These are phyloP conservation scores for Obelidium mucronatum DNA, from an alignment of 192 early-diverging fungal species.

Conservation along the genomic window DNA sequence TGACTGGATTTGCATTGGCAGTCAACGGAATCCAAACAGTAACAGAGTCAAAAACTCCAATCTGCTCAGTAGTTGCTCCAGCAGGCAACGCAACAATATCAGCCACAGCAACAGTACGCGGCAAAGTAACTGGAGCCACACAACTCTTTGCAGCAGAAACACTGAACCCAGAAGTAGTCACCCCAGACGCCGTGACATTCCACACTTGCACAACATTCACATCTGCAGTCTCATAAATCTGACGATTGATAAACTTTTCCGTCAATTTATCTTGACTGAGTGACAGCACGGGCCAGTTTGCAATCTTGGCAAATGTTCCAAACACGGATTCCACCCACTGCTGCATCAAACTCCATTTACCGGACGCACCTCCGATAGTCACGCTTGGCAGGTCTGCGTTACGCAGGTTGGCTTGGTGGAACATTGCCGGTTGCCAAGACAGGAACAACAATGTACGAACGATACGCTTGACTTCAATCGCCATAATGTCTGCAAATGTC, in stretches of 20 bases:
- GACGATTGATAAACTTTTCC: constrained; percentile 5
- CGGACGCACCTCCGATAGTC: no score
- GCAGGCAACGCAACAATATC: background rate
- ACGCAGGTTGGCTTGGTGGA: no score
- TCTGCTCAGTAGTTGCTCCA: constrained; percentile 7
- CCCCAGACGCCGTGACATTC: background rate
- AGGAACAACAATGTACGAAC: constrained; percentile 13
- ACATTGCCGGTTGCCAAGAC: no score
- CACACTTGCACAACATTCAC: background rate
- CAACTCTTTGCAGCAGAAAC: constrained; percentile 17
- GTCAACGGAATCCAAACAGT: no score
- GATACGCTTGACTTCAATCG: constrained; percentile 29
- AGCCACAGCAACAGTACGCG: background rate
- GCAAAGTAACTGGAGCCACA: constrained; percentile 24
- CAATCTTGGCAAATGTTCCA: no score
- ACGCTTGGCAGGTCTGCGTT: no score
- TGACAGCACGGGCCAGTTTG: constrained; percentile 22
- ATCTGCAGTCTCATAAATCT: no score
- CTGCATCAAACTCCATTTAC: no score
- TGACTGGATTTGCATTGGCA: no score
- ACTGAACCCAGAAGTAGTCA: background rate
- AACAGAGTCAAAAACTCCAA: no score
- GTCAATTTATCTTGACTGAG: no score
- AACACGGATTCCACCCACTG: no score
- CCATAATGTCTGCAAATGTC: constrained; percentile 3